Base-by-base conservation (phyloP, 2,329 filamentous ascomycete species). In the Microdochium bolleyi region DNA sequence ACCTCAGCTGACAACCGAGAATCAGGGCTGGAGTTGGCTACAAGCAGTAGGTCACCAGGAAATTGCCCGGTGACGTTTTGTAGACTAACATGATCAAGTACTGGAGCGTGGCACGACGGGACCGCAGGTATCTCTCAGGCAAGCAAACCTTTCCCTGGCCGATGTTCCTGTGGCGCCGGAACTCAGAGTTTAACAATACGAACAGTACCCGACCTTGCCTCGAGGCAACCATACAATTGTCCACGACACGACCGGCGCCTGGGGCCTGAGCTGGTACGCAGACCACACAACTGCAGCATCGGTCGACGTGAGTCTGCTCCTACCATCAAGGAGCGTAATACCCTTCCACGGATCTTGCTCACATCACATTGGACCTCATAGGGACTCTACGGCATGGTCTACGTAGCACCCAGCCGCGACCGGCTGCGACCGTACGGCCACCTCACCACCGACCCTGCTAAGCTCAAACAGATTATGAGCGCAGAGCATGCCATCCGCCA, bases 221-320 rank as follows among this genome's bases (percentile, higher is more conserved):
- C 50, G 56, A 16, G 55, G 56, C 1, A 58, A 58, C 38, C 52
- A 53, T 44, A 53, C 56, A 8, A 54, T 51, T 19, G 49, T 51
- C 13, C 51, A 56, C 21, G 56, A 58, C 41, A 58, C 56, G 3
- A 51, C 53, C 11, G 56, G 53, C 3, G 48, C 14, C 3, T 58
- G 56, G 56, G 56, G 56, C 14, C 9, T 58, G 25, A 56, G 54
- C 27, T 58, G 56, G 56, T 58, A 58, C 27, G 52, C 49, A 13
- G 56, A 58, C 10, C 56, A 58, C 37, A 56, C 56, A 3, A 56
- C 55, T 22, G 56, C 55, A 2, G 55, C 49, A 24, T 55, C 55
- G 3, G 51, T 44, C 5, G 55, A 56, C 27, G 53, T 55, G 25
- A 55, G 53, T 25, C 1, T 50, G 9, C 37, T 16, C 37, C 37